Evolutionary conservation across 2,329 filamentous ascomycete species (phyloP).

Genomic region (Esteya vermicola): DNA sequence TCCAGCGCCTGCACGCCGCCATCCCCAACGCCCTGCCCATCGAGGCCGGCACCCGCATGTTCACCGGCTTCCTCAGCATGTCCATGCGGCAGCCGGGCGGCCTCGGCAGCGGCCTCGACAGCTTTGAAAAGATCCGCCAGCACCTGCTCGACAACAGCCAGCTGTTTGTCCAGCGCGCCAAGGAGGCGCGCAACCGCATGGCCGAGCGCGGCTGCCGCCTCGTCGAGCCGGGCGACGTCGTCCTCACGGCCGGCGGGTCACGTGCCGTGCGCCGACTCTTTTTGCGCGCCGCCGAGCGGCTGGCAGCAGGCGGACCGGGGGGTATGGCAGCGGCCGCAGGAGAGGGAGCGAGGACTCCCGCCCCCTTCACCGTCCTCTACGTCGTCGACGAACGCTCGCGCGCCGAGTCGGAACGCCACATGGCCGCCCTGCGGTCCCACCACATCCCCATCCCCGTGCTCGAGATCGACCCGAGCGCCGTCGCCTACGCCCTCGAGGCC

Average conservation of each 20-base stretch:
- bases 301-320: slow-evolving; percentile 23
- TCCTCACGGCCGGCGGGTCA: slow-evolving; percentile 85
- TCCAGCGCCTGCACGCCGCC: slow-evolving; percentile 59
- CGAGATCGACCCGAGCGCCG: slow-evolving; percentile 59
- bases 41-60: slow-evolving; percentile 86
- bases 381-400: slow-evolving; percentile 39
- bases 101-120: slow-evolving; percentile 21
- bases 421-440: slow-evolving; percentile 53
- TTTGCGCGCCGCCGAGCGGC: slow-evolving; percentile 54
- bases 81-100: slow-evolving; percentile 42
- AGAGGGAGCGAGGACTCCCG: neutral
- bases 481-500: slow-evolving; percentile 58
- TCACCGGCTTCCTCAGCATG: slow-evolving; percentile 82
- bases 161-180: slow-evolving; percentile 75
- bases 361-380: slow-evolving; percentile 69
- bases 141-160: slow-evolving; percentile 78
- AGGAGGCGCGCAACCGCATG: slow-evolving; percentile 71
- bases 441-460: slow-evolving; percentile 76
- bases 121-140: slow-evolving; percentile 70
- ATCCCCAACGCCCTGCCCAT: slow-evolving; percentile 84
- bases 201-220: slow-evolving; percentile 66
- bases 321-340: neutral
- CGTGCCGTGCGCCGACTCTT: slow-evolving; percentile 71
- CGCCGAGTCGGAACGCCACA: slow-evolving; percentile 55
- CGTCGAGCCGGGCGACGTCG: slow-evolving; percentile 61